Conservation (phyloP, 1,284 basidiomycete genomes). For the Boletus semigastroideus region DNA sequence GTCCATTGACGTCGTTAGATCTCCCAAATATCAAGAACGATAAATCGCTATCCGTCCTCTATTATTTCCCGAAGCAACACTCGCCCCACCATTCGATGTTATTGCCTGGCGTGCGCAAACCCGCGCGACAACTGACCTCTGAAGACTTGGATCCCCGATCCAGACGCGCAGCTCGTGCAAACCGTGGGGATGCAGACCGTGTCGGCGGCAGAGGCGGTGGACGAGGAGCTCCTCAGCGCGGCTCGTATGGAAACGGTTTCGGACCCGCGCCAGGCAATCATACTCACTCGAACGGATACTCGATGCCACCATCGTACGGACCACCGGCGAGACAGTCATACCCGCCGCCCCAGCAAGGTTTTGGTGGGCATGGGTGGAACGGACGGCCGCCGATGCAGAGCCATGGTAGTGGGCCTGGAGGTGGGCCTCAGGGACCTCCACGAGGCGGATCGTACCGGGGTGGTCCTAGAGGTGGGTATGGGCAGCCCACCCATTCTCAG, state of each 20-base stretch:
- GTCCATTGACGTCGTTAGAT: slow-evolving; percentile 59
- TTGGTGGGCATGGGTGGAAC: slow-evolving; percentile 34
- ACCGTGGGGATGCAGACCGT: slow-evolving; percentile 41
- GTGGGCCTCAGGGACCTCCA: slow-evolving; percentile 24
- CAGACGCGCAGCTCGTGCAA: slow-evolving; percentile 43
- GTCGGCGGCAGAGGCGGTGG: slow-evolving; percentile 44
- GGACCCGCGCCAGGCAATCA: slow-evolving; percentile 27
- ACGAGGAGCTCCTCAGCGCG: slow-evolving; percentile 33
- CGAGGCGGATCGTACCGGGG: slow-evolving; percentile 31
- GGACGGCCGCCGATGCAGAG: slow-evolving; percentile 29
- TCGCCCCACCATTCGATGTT: slow-evolving; percentile 85
- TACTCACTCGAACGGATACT: slow-evolving; percentile 19
- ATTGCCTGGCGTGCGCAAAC: slow-evolving; percentile 71
- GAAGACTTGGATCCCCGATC: slow-evolving; percentile 67
- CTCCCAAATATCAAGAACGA: slow-evolving; percentile 86
- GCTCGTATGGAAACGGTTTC: slow-evolving; percentile 30
- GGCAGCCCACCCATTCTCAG: slow-evolving; percentile 23
- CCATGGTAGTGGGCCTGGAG: slow-evolving; percentile 24
- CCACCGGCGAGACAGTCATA: slow-evolving; percentile 24
- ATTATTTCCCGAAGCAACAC: slow-evolving; percentile 87
- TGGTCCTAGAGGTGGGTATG: slow-evolving; percentile 26
- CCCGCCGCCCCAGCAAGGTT: slow-evolving; percentile 23
- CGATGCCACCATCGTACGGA: slow-evolving; percentile 23
- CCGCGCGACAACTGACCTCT: slow-evolving; percentile 62
- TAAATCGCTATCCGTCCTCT: slow-evolving; percentile 82